These are phyloP conservation scores for Lachnum nothofagi DNA, from an alignment of 2,329 filamentous ascomycete species.

Conservation along the genomic window DNA sequence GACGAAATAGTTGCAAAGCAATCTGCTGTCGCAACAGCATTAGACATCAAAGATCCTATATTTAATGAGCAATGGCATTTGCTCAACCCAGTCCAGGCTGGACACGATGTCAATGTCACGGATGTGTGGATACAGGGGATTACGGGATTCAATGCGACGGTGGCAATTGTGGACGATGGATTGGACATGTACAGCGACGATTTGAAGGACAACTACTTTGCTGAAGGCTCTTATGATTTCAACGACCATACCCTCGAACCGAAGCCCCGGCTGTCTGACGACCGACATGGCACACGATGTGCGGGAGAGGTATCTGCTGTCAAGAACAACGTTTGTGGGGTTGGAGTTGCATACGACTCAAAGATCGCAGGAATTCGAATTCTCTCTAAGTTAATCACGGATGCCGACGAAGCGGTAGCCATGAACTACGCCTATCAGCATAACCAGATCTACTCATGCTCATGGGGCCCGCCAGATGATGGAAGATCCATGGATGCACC, in stretches of 20 bases:
- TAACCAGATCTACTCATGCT: conserved; percentile 97
- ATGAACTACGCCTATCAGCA: conserved; percentile 89
- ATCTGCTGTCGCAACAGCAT: conserved; percentile 53
- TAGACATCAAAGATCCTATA: conserved; percentile 84
- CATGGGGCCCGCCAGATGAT: conserved; percentile 94
- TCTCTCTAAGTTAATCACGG: conserved; percentile 81
- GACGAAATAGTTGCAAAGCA: conserved; percentile 50
- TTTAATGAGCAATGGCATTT: conserved; percentile 96
- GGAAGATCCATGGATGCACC: conserved; percentile 91
- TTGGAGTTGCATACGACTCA: conserved; percentile 92
- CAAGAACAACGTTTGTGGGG: conserved; percentile 87
- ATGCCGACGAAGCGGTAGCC: conserved; percentile 85
- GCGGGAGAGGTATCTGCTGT: conserved; percentile 90
- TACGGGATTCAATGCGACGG: conserved; percentile 81
- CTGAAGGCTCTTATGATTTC: conserved; percentile 89
- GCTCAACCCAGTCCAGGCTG: conserved; percentile 71
- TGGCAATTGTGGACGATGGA: conserved; percentile 93
- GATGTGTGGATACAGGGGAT: conserved; percentile 86
- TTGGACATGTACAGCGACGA: conserved; percentile 94
- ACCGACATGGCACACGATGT: conserved; percentile 87
- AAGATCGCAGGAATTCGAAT: conserved; percentile 90
- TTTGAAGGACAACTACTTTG: conserved; percentile 88
- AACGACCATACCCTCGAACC: conserved; percentile 80
- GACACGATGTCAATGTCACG: conserved; percentile 95
- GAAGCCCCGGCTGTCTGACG: conserved; percentile 74